Base-by-base conservation (phyloP, 2,329 filamentous ascomycete species). In the Calcarisporium arbuscula region DNA sequence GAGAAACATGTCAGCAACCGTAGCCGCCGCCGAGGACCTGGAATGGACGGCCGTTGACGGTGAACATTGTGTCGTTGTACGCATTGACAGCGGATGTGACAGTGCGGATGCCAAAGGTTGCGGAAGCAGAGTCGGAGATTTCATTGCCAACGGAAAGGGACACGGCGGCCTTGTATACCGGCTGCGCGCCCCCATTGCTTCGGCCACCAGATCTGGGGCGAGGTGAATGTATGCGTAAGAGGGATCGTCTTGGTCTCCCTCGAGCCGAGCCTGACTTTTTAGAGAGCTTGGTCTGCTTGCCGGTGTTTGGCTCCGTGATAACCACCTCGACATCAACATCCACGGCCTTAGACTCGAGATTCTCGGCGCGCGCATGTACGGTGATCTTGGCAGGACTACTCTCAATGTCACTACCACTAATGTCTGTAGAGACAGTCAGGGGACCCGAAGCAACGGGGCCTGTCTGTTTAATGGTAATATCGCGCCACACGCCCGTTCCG, bases 11-110 rank as follows among this genome's bases (percentile, higher is more conserved):
- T 81, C 76, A 0, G 76, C 63, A 0, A n/a, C 69, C 61, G 43
- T 81, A 81, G 1, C 77, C 77, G 1, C 64, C 74, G 3, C 77
- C 77, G 2, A 77, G 48, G 4, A 81, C 74, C 36, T 76, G 73
- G 50, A 82, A 81, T 0, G 67, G 67, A 4, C 68, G 43, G 0
- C 63, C 67, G 37, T 82, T 82, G 42, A 82, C 55, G 11, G 45
- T 58, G 47, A 79, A 81, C 0, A 64, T 51, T 0, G 64, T 72
- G 45, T 80, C 75, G 34, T 77, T 71, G 48, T 68, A 49, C 0
- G 49, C 33, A 47, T 75, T 76, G 3, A 80, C 45, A 4, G 53
- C 44, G 0, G 72, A 71, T 0, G 65, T 66, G 9, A 80, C 67
- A 7, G 40, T 51, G 6, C 52, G 52, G 17, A 56, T 43, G 15